Percentiles rank a stretch among this genome's conserved stretches.
phyloP scores from a whole-genome alignment of 73 alveolate genomes.

The Uronychia setigera region DNA sequence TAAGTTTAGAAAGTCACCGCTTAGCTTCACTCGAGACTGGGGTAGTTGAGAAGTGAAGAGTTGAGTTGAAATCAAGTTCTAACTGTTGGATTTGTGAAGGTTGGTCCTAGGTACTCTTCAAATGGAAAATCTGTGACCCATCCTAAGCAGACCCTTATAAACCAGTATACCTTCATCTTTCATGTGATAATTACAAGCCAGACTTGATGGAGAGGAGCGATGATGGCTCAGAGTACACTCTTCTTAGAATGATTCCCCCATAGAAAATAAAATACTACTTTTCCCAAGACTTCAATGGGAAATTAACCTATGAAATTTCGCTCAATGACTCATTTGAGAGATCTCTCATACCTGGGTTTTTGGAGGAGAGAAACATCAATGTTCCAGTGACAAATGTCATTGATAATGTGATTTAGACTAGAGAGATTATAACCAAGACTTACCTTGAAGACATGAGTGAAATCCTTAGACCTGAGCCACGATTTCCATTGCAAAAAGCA shows the following conservation, averaged over 20 bases:
- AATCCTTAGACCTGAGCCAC: conserved; percentile 37
- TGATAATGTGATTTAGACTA: conserved; percentile 26
- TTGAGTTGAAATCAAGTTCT: background rate
- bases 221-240: conserved; percentile 37
- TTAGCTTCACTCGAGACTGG: conserved; percentile 3
- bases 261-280: conserved; percentile 65
- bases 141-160: conserved; percentile 37
- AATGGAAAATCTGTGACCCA: conserved; percentile 30
- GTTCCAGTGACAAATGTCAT: conserved; percentile 27
- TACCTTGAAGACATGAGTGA: conserved; percentile 22
- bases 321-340: background rate
- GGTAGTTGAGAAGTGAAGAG: background rate
- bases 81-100: conserved; percentile 93
- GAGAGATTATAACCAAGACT: conserved; percentile 35
- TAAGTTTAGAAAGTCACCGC: background rate
- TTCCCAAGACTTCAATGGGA: conserved; percentile 55
- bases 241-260: conserved; percentile 84
- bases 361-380: conserved; percentile 10
- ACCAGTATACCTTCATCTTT: conserved; percentile 70
- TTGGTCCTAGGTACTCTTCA: conserved; percentile 81
- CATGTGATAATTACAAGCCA: conserved; percentile 71
- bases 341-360: background rate
- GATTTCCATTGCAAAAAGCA: conserved; percentile 4
- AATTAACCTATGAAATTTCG: conserved; percentile 3
- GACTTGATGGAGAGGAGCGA: conserved; percentile 52